Evolutionary conservation across 2,329 filamentous ascomycete species (phyloP).

Genomic region (Eutypella sp.): DNA sequence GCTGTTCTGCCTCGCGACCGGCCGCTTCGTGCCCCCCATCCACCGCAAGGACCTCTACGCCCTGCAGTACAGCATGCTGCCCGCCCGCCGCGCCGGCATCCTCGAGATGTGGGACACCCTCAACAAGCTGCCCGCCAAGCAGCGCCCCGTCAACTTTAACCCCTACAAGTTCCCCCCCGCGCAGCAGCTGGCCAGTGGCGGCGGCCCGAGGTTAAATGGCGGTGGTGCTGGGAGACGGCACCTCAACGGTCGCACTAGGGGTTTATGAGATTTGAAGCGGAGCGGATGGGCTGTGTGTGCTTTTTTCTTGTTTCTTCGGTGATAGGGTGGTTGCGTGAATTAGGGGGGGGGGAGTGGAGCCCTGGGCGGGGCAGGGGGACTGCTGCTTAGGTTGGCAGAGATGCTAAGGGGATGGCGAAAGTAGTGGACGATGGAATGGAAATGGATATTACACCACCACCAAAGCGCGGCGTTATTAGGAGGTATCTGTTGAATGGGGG

Average conservation of each 20-base stretch:
- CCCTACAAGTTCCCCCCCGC: conserved; percentile 16
- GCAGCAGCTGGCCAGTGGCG: conserved; percentile 1
- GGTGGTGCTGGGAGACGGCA: conserved; percentile 15
- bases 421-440: too few species aligned
- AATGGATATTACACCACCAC: too few species aligned
- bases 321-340: not conserved
- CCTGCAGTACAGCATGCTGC: conserved; percentile 96
- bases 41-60: conserved; percentile 93
- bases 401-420: too few species aligned
- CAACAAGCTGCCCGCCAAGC: conserved; percentile 45
- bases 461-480: too few species aligned
- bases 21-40: conserved; percentile 90
- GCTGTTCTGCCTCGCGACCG: conserved; percentile 80
- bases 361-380: too few species aligned
- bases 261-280: not conserved
- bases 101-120: conserved; percentile 79
- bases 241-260: conserved; percentile 17
- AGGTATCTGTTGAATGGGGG: too few species aligned
- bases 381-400: too few species aligned
- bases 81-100: conserved; percentile 72
- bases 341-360: too few species aligned
- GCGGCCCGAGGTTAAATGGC: not conserved
- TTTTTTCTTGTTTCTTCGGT: not conserved
- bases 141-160: conserved; percentile 32
- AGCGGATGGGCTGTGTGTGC: too few species aligned